Evolutionary conservation across 148 eudicot genomes (phyloP), one percentile per base, ranked within the genome.

Genomic region (Gaultheria prostrata): DNA sequence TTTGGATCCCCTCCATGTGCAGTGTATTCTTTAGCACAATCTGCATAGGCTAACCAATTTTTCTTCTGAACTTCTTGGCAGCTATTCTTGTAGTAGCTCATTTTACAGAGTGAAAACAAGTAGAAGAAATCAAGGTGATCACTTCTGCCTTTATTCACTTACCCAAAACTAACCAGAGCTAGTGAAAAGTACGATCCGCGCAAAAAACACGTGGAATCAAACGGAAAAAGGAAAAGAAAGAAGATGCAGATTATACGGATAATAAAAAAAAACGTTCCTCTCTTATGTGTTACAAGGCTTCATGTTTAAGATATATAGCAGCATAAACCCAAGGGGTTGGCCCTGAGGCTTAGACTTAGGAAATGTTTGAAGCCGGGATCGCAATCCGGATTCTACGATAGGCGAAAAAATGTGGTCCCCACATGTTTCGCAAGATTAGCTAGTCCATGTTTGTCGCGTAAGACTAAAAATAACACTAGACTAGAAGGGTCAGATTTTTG

Each of bases 11-110:
- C 72, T 67, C 72, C 67, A 86, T 78, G 7, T 46, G 67, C 21
- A 67, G 43, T 26, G 35, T 15, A 86, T 48, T 84, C 81, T 53
- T 78, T 88, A 83, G 87, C 63, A 32, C 81, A 14, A 80, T 70
- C n/a, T n/a, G n/a, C 80, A 56, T 82, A 79, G 56, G 78, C 84
- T 69, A 89, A 87, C 28, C 48, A 83, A 67, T 28, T 17, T 7
- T 13, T 0, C 57, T 56, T 65, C 67, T 80, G 82, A 61, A 14
- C 57, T 45, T 63, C 82, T 61, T 80, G 82, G 73, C 49, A 80
- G 46, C 50, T 49, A 63, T 45, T 45, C 54, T 80, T 63, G 13
- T 80, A 50, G 35, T 20, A 39, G 73, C 61, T 63, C 73, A 80
- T 80, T 21, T 63, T 59, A 59, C 49, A 15, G 32, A n/a, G 28